phyloP scores from a whole-genome alignment of 352 stramenopile genomes.

The Pythium aphanidermatum region DNA sequence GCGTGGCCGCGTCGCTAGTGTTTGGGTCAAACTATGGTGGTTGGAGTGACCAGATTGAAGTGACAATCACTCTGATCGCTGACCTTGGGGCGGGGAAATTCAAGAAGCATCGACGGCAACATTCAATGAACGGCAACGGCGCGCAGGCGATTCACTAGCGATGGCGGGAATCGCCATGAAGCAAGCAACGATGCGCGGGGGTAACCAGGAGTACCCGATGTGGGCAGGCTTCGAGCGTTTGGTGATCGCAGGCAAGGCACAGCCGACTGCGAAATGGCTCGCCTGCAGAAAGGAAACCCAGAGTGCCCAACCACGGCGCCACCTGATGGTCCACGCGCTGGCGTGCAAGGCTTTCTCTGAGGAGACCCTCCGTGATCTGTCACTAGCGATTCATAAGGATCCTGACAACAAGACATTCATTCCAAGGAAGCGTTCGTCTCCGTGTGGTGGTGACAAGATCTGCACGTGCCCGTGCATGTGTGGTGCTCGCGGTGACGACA shows the following conservation, averaged over 20 bases:
- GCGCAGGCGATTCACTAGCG: too few species aligned
- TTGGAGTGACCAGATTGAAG: too few species aligned
- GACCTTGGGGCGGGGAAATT: too few species aligned
- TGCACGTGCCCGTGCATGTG: background rate
- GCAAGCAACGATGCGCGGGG: too few species aligned
- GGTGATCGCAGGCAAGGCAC: background rate
- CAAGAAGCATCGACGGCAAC: too few species aligned
- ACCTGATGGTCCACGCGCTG: background rate
- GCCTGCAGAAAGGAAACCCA: background rate
- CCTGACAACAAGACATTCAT: background rate
- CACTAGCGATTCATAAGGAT: background rate
- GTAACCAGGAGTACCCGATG: constrained; percentile 2
- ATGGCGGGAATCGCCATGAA: too few species aligned
- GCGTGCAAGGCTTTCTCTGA: background rate
- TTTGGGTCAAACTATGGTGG: too few species aligned
- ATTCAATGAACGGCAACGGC: too few species aligned
- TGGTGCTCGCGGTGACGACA: background rate
- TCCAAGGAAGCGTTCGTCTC: background rate
- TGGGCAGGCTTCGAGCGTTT: constrained; percentile 1
- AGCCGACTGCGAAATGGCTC: background rate
- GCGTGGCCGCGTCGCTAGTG: too few species aligned
- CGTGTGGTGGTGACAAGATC: background rate
- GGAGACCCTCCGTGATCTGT: background rate
- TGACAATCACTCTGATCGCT: too few species aligned
- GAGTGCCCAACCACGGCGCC: background rate